phyloP scores from a whole-genome alignment of 164 flowering plant genomes.

The Platanus orientalis region DNA sequence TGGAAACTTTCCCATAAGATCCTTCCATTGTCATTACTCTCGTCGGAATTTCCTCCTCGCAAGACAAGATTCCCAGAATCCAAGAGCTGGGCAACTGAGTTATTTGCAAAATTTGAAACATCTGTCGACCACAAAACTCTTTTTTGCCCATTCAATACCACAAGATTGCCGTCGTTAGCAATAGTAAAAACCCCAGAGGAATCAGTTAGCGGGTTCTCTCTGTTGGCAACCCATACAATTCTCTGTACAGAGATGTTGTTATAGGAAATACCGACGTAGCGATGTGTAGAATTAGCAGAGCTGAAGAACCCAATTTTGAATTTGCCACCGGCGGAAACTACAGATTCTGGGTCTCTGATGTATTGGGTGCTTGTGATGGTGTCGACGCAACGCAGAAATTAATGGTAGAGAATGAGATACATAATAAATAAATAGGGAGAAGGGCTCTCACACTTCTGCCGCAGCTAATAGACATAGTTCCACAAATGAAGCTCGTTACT shows the following conservation, averaged over 20 bases:
- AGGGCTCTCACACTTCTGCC: neutral
- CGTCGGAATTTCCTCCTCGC: neutral
- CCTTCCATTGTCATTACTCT: neutral
- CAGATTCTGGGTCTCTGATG: too few relatives aligned
- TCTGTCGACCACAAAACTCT: conserved; percentile 27
- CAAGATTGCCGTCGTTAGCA: conserved; percentile 25
- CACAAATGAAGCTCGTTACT: too few relatives aligned
- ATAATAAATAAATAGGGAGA: neutral
- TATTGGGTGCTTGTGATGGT: too few relatives aligned
- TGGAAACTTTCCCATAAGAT: conserved; percentile 13
- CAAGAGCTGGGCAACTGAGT: conserved; percentile 18
- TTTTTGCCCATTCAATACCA: conserved; percentile 15
- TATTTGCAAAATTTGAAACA: conserved; percentile 7
- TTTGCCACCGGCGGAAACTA: too few relatives aligned
- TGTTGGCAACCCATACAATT: conserved; percentile 44
- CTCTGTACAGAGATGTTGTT: conserved; percentile 7
- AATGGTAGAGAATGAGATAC: neutral
- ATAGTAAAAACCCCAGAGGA: conserved; percentile 23
- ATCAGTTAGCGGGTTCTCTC: conserved; percentile 29
- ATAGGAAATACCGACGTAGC: conserved; percentile 39
- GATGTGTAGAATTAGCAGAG: conserved; percentile 22
- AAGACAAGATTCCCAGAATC: conserved; percentile 37
- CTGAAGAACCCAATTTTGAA: conserved; percentile 40
- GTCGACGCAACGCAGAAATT: neutral
- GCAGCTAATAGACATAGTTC: too few relatives aligned